Evolutionary conservation across 148 eudicot genomes (phyloP).

Genomic region (Fallopia convolvulus): DNA sequence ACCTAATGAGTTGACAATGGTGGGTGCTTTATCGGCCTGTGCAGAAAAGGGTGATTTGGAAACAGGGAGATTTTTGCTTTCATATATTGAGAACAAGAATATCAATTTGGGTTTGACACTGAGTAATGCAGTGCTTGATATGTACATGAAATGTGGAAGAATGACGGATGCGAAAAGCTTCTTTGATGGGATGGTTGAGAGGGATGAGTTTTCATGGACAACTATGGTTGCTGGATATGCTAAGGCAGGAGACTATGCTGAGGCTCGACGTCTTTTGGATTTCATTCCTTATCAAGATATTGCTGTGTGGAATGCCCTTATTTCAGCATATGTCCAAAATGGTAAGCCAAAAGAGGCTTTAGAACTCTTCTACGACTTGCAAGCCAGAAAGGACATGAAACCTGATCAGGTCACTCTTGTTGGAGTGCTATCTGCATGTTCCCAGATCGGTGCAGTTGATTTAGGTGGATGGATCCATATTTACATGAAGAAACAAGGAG

Average conservation of each 20-base stretch:
- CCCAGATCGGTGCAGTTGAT: constrained; percentile 37
- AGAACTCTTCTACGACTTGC: constrained; percentile 29
- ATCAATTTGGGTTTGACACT: constrained; percentile 21
- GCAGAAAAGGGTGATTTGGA: constrained; percentile 31
- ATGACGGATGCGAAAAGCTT: constrained; percentile 22
- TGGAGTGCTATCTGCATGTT: constrained; percentile 33
- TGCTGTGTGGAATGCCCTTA: constrained; percentile 45
- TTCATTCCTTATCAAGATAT: constrained; percentile 27
- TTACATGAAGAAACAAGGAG: constrained; percentile 29
- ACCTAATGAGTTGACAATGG: constrained; percentile 34
- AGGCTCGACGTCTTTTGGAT: constrained; percentile 28
- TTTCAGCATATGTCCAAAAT: constrained; percentile 32
- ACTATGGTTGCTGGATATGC: constrained; percentile 39
- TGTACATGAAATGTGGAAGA: constrained; percentile 43
- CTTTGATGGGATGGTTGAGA: constrained; percentile 27
- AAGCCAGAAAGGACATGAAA: constrained; percentile 18
- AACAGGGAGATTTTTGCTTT: constrained; percentile 29
- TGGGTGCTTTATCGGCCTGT: constrained; percentile 35
- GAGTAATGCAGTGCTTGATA: constrained; percentile 36
- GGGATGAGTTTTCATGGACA: constrained; percentile 37
- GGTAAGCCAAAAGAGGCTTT: constrained; percentile 38
- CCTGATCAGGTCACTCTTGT: constrained; percentile 41
- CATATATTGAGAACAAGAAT: constrained; percentile 23
- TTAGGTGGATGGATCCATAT: constrained; percentile 37
- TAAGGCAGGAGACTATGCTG: constrained; percentile 21